phyloP scores from a whole-genome alignment of 352 stramenopile genomes.

The Phytophthora constricta region DNA sequence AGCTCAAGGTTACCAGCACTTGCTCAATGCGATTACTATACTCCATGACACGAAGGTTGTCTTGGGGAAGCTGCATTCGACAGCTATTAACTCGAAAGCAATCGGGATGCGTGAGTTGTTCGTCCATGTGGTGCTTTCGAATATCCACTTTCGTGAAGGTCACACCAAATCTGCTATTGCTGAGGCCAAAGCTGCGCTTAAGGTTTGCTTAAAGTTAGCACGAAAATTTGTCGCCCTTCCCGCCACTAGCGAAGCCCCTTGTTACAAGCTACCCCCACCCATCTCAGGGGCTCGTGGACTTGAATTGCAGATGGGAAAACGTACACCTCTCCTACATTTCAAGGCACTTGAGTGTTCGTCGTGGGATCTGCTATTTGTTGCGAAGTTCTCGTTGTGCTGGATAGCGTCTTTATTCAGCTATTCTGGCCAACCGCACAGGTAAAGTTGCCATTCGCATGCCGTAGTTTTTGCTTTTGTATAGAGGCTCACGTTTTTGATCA shows the following conservation, averaged over 20 bases:
- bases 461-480: conserved; percentile 5
- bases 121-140: conserved; percentile 54
- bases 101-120: conserved; percentile 62
- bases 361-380: conserved; percentile 67
- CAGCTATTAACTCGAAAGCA: conserved; percentile 34
- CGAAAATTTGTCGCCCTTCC: conserved; percentile 44
- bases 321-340: conserved; percentile 54
- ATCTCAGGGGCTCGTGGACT: conserved; percentile 25
- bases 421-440: conserved; percentile 61
- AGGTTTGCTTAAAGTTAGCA: conserved; percentile 72
- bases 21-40: conserved; percentile 27
- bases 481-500: conserved; percentile 6
- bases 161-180: conserved; percentile 46
- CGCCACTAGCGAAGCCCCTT: conserved; percentile 12
- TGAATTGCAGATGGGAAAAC: conserved; percentile 19
- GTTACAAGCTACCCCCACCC: conserved; percentile 52
- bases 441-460: conserved; percentile 2
- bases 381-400: conserved; percentile 68
- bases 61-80: conserved; percentile 10
- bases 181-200: conserved; percentile 65
- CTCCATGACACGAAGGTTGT: conserved; percentile 22
- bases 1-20: conserved; percentile 33
- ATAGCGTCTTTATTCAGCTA: conserved; percentile 64
- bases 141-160: conserved; percentile 63
- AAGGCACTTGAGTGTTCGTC: conserved; percentile 73